These are phyloP conservation scores for Articulospora tetracladia DNA, from an alignment of 495 filamentous ascomycete species.

Conservation along the genomic window DNA sequence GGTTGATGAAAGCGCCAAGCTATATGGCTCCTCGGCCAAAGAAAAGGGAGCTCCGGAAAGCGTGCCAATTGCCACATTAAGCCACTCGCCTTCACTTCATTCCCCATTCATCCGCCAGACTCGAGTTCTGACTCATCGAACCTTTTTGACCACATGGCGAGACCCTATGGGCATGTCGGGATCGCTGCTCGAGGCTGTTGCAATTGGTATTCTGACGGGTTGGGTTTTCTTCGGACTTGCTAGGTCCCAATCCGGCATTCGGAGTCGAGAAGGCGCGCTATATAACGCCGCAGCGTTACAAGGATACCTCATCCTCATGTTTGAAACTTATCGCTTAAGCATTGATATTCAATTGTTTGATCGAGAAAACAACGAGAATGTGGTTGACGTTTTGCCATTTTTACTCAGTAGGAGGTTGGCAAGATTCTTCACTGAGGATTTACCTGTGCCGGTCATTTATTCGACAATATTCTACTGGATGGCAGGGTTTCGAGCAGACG, in stretches of 20 bases:
- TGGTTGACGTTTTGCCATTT: slow-evolving; percentile 62
- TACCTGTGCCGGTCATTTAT: slow-evolving; percentile 65
- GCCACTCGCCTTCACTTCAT: slow-evolving; percentile 1
- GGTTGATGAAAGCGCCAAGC: slow-evolving; percentile 33
- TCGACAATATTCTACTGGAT: slow-evolving; percentile 70
- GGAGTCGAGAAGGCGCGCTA: slow-evolving; percentile 62
- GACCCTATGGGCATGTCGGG: slow-evolving; percentile 70
- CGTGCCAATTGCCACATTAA: background rate
- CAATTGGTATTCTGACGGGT: slow-evolving; percentile 63
- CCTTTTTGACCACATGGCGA: slow-evolving; percentile 60
- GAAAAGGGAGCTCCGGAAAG: slow-evolving; percentile 5
- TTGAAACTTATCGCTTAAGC: slow-evolving; percentile 67
- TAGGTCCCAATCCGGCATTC: slow-evolving; percentile 57
- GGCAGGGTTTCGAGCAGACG: slow-evolving; percentile 61
- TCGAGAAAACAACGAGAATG: slow-evolving; percentile 65
- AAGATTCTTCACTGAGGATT: slow-evolving; percentile 60
- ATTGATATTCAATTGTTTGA: slow-evolving; percentile 72
- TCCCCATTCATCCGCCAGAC: slow-evolving; percentile 56
- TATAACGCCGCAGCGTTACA: slow-evolving; percentile 65
- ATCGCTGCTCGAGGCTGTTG: slow-evolving; percentile 58
- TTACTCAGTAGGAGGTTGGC: slow-evolving; percentile 62
- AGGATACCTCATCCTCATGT: slow-evolving; percentile 69
- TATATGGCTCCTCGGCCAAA: slow-evolving; percentile 9
- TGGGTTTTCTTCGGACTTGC: slow-evolving; percentile 65
- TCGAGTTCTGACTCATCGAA: slow-evolving; percentile 58